Conservation (phyloP, 306 rosid genomes). For the Begonia peltatifolia region DNA sequence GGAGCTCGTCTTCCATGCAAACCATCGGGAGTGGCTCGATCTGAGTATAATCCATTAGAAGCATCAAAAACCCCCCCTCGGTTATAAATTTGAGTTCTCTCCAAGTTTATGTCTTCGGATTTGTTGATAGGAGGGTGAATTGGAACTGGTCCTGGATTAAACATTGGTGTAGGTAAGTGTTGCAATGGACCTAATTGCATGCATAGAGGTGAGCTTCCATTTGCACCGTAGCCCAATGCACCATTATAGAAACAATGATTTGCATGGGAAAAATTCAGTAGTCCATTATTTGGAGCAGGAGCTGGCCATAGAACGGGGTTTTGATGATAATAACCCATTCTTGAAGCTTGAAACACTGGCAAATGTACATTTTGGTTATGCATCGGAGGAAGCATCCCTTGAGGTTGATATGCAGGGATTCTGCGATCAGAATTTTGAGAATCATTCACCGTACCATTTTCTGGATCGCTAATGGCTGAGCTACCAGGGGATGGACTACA, state of each 20-base stretch:
- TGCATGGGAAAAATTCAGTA: constrained; percentile 53
- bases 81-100: constrained; percentile 23
- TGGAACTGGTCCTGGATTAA: constrained; percentile 43
- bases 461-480: too few relatives aligned
- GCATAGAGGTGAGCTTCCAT: constrained; percentile 66
- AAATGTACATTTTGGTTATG: constrained; percentile 52
- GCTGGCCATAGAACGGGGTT: constrained; percentile 83
- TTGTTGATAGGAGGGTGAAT: constrained; percentile 53
- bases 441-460: too few relatives aligned
- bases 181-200: constrained; percentile 72
- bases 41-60: constrained; percentile 27
- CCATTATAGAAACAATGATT: constrained; percentile 55
- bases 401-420: constrained; percentile 6
- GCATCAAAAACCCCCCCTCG: constrained; percentile 31
- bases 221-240: too few relatives aligned
- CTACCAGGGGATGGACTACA: too few relatives aligned
- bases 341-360: constrained; percentile 56
- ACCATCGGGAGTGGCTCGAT: constrained; percentile 25
- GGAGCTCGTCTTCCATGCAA: constrained; percentile 19
- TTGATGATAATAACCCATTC: constrained; percentile 76
- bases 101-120: constrained; percentile 27
- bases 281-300: constrained; percentile 40
- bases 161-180: constrained; percentile 48
- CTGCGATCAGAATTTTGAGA: too few relatives aligned
- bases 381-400: constrained; percentile 29